phyloP scores from a whole-genome alignment of 805 yeast genomes.

The Suhomyces vadensis region DNA sequence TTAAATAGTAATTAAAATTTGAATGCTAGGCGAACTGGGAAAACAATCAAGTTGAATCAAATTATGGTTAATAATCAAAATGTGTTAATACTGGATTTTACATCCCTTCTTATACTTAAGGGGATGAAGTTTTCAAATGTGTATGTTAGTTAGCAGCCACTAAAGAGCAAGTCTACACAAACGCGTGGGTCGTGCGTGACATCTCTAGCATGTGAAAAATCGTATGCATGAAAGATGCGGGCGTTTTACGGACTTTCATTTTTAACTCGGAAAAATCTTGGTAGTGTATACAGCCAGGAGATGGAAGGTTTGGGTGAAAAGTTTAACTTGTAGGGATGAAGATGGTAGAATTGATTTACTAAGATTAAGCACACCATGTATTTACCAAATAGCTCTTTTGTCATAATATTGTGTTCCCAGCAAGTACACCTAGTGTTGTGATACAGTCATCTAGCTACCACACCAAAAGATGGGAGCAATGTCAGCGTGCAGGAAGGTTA shows the following conservation, averaged over 20 bases:
- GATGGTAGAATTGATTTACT: too few species aligned
- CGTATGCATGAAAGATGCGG: background rate
- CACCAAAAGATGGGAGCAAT: too few species aligned
- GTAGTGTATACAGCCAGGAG: too few species aligned
- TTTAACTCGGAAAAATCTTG: background rate
- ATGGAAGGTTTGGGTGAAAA: too few species aligned
- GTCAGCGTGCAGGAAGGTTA: too few species aligned
- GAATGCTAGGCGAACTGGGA: background rate
- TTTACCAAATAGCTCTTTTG: too few species aligned
- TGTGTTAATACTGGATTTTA: background rate
- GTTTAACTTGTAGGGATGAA: too few species aligned
- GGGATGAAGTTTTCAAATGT: background rate
- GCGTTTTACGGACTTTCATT: background rate
- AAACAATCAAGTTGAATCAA: background rate
- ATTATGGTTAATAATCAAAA: background rate
- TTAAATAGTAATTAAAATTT: too few species aligned
- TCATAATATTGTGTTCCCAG: too few species aligned
- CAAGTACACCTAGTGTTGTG: too few species aligned
- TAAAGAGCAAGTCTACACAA: slow-evolving; percentile 3
- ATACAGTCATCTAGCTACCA: too few species aligned
- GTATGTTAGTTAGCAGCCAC: slow-evolving; percentile 14
- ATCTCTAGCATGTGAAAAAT: slow-evolving; percentile 4
- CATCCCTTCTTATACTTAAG: slow-evolving; percentile 12
- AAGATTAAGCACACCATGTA: too few species aligned
- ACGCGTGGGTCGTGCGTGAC: slow-evolving; percentile 8